Conservation (phyloP, 768 basidiomycete species). For the Boletellus emodensis region DNA sequence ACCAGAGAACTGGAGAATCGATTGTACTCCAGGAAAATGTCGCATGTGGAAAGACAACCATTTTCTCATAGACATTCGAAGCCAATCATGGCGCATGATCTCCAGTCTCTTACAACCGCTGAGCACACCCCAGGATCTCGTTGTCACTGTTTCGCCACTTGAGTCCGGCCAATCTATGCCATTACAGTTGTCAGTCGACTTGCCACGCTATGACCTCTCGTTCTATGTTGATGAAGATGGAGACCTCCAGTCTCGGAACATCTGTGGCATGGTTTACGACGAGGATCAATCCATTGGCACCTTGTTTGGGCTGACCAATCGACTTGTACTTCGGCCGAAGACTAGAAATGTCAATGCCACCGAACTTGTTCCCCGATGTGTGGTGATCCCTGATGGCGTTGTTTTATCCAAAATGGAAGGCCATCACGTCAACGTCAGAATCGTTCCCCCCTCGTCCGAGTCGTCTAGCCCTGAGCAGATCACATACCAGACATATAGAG, state of each 20-base stretch:
- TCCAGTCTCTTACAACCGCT: slow-evolving; percentile 14
- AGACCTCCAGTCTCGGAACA: too few relatives aligned
- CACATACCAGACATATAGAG: slow-evolving; percentile 22
- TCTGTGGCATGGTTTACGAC: too few relatives aligned
- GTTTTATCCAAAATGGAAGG: slow-evolving; percentile 3
- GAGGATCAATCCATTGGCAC: slow-evolving; percentile 41
- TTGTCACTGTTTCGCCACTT: slow-evolving; percentile 9
- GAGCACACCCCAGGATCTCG: slow-evolving; percentile 7
- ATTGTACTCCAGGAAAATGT: neutral
- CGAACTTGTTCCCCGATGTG: slow-evolving; percentile 7
- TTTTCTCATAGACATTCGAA: slow-evolving; percentile 24
- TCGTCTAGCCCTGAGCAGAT: neutral
- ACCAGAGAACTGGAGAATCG: slow-evolving; percentile 19
- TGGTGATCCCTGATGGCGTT: slow-evolving; percentile 38
- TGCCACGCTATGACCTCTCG: slow-evolving; percentile 38
- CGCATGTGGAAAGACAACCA: slow-evolving; percentile 1
- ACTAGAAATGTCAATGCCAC: neutral
- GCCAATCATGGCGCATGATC: slow-evolving; percentile 21
- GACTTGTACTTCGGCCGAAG: slow-evolving; percentile 36
- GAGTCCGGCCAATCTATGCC: neutral
- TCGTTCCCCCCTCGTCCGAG: slow-evolving; percentile 1
- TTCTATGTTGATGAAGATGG: too few relatives aligned
- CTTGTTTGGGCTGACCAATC: slow-evolving; percentile 38
- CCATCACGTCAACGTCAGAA: slow-evolving; percentile 10
- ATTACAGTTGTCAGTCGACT: slow-evolving; percentile 21